Evolutionary conservation across 352 stramenopile species (phyloP), one percentile per base, ranked within the genome.

Genomic region (Phytophthora vignae): DNA sequence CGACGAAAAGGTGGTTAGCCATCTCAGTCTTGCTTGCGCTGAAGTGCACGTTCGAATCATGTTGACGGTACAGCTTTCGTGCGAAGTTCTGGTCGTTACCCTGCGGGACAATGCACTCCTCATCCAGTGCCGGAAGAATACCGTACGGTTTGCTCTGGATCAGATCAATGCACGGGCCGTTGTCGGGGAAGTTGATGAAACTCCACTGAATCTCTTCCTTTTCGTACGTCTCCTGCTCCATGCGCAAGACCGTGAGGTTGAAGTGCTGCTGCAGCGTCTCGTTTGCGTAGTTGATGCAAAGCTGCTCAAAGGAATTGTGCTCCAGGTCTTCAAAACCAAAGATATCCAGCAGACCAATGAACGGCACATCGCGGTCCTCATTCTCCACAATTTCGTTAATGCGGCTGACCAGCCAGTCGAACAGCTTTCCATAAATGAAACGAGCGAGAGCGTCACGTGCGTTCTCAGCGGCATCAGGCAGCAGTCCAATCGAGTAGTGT

Each of bases 201-300:
- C 87, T 95, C 83, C 88, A 96, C 71, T 90, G 72, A 66, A 98
- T 97, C 65, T 90, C 67, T 57, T 98, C 93, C 14, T 81, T 77
- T 66, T 97, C 87, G 60, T 98, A 98, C 60, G 84, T 90, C 60
- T 96, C 87, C 65, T 96, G 89, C 63, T 97, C 93, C 55, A 94
- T 85, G 14, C 89, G 86, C 54, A 98, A 79, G 7, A 98, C 90
- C 22, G 90, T 94, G 1, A 88, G 70, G 48, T 97, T 98, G 67
- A 98, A 98, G 69, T 97, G 92, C 56, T 98, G 90, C 82, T 98
- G 94, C 29, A 98, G 76, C 49, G 92, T 97, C 61, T 98, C 94
- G 66, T 98, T 98, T 2, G 91, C 91, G 73, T 97, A 98, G 81
- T 98, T 98, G 70, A 98, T 98, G 73, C 94, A 98, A 8, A 97